These are phyloP conservation scores for Acanthamoeba healyi DNA, from an alignment of 208 protist genomes.

Conservation along the genomic window DNA sequence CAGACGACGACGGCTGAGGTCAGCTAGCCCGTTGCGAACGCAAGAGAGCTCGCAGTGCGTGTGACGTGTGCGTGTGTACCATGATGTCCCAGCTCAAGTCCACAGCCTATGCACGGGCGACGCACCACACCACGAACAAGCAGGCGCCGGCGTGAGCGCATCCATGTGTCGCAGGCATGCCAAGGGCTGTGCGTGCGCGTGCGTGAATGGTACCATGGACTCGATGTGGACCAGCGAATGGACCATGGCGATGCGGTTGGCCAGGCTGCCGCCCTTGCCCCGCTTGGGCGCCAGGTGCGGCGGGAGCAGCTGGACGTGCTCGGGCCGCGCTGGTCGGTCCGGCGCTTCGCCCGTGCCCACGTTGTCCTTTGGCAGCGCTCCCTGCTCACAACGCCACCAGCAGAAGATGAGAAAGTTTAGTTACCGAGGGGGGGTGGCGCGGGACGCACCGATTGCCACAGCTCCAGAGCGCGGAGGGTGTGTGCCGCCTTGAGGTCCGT, in stretches of 20 bases:
- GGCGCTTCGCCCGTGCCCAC: neutral
- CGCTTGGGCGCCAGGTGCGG: conserved; percentile 22
- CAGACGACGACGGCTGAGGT: neutral
- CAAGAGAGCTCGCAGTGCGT: too few relatives aligned
- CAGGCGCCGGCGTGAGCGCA: neutral
- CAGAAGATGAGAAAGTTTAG: neutral
- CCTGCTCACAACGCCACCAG: neutral
- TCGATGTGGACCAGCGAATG: conserved; percentile 60
- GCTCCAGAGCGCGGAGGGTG: conserved; percentile 16
- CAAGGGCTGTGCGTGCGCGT: neutral
- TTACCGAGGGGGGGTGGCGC: neutral
- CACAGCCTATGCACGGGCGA: conserved; percentile 17
- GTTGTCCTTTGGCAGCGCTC: neutral
- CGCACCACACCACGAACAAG: neutral
- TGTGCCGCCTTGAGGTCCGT: conserved; percentile 31
- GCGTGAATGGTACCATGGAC: neutral
- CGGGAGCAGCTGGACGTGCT: conserved; percentile 26
- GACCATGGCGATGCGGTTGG: conserved; percentile 48
- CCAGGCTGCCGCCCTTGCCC: conserved; percentile 61
- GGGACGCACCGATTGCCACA: neutral
- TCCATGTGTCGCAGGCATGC: neutral
- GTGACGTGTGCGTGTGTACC: neutral
- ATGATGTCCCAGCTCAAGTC: conserved; percentile 64
- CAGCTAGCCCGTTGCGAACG: too few relatives aligned
- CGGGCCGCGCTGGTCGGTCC: conserved; percentile 42